Conservation (phyloP, 768 basidiomycete genomes). For the Artomyces pyxidatus region DNA sequence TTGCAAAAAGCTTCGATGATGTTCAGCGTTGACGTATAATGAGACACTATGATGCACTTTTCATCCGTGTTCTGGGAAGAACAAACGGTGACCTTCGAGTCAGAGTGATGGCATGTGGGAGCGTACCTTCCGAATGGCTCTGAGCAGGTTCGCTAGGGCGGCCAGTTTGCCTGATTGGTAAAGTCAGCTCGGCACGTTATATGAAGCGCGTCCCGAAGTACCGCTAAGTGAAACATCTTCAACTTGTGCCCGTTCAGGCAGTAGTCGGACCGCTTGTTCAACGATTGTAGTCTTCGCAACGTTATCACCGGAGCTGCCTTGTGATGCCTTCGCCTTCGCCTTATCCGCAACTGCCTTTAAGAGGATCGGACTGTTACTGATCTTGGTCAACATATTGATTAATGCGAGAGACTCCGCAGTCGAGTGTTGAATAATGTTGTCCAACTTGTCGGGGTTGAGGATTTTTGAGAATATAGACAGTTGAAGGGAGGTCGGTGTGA, state of each 20-base stretch:
- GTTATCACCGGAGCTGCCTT: constrained; percentile 24
- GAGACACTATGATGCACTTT: constrained; percentile 95
- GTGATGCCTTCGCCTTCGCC: constrained; percentile 37
- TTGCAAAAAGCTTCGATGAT: constrained; percentile 84
- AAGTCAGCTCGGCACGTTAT: background rate
- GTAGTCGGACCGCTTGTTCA: constrained; percentile 49
- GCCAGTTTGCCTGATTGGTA: constrained; percentile 59
- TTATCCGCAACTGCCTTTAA: constrained; percentile 73
- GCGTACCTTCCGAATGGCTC: constrained; percentile 47
- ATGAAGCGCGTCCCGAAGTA: constrained; percentile 24
- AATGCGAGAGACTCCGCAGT: constrained; percentile 74
- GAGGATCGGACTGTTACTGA: constrained; percentile 88
- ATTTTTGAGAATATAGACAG: constrained; percentile 70
- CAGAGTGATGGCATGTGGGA: background rate
- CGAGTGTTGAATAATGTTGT: constrained; percentile 58
- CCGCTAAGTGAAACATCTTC: constrained; percentile 79
- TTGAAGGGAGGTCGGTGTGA: constrained; percentile 82
- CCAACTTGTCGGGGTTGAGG: constrained; percentile 61
- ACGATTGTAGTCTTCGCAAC: constrained; percentile 41
- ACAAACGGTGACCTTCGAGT: constrained; percentile 1
- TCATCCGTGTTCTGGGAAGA: constrained; percentile 63
- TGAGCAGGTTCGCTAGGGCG: constrained; percentile 58
- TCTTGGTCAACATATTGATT: constrained; percentile 76
- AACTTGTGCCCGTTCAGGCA: constrained; percentile 51
- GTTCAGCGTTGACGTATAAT: constrained; percentile 91